These are phyloP conservation scores for Danielia reshetovae DNA, from an alignment of 805 yeast species.

Conservation along the genomic window DNA sequence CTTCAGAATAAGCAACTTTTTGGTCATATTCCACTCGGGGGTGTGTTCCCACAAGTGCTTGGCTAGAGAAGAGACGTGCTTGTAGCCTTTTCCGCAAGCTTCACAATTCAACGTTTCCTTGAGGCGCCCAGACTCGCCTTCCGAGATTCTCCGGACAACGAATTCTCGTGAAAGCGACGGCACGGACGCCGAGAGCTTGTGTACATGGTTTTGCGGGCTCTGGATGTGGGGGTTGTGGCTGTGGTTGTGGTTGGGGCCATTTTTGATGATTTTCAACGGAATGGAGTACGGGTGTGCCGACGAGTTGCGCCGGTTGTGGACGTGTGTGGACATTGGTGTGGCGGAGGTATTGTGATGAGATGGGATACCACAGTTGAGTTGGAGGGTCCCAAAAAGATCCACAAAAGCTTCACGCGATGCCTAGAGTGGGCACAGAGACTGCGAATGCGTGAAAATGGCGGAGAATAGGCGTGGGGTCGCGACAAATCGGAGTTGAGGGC, in stretches of 20 bases:
- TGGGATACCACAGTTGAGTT: not conserved
- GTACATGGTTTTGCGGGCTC: not conserved
- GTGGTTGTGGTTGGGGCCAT: conserved; percentile 7
- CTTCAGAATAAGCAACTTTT: conserved; percentile 73
- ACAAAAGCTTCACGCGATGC: too few species aligned
- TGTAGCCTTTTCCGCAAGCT: conserved; percentile 89
- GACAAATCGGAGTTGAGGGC: too few species aligned
- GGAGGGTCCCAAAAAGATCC: too few species aligned
- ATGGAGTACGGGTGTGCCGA: conserved; percentile 16
- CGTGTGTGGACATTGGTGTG: conserved; percentile 7
- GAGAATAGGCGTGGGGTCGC: too few species aligned
- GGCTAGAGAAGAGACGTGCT: conserved; percentile 82
- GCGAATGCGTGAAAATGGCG: too few species aligned
- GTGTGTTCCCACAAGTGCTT: conserved; percentile 93
- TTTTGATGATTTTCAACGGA: conserved; percentile 11
- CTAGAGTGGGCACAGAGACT: too few species aligned
- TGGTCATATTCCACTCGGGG: conserved; percentile 89
- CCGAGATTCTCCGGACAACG: conserved; percentile 78
- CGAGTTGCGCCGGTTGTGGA: conserved; percentile 15
- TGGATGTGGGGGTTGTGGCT: conserved; percentile 3
- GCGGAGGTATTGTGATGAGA: too few species aligned
- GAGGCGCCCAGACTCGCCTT: conserved; percentile 80
- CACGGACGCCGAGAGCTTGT: conserved; percentile 26
- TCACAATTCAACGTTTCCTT: conserved; percentile 85
- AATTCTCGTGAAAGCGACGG: conserved; percentile 57